phyloP scores from a whole-genome alignment of 441 rosid genomes.

The Capsella rubella region DNA sequence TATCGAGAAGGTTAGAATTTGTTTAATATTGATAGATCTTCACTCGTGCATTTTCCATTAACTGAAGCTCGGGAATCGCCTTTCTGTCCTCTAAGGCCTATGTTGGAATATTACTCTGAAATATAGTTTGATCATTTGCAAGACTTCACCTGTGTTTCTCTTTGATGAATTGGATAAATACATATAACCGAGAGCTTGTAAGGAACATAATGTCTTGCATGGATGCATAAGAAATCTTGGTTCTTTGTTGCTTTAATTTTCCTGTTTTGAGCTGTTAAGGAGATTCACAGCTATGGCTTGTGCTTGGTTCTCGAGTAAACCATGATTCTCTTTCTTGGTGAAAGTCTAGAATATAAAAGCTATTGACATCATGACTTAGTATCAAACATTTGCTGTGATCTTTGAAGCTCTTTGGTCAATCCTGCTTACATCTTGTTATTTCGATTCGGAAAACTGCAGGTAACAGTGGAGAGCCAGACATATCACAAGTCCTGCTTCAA shows the following conservation, averaged over 20 bases:
- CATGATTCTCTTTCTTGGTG: not conserved
- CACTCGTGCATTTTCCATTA: not conserved
- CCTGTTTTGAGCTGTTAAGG: not conserved
- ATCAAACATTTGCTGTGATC: not conserved
- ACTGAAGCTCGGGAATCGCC: not conserved
- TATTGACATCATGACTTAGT: not conserved
- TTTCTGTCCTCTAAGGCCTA: not conserved
- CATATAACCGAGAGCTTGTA: slow-evolving; percentile 1
- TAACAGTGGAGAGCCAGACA: slow-evolving; percentile 86
- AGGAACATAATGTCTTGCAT: slow-evolving; percentile 3
- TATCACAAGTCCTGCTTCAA: slow-evolving; percentile 98
- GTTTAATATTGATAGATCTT: not conserved
- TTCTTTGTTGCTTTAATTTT: slow-evolving; percentile 13
- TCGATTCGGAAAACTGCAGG: slow-evolving; percentile 47
- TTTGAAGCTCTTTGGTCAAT: not conserved
- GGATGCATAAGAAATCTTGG: not conserved
- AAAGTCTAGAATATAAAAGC: not conserved
- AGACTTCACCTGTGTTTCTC: not conserved
- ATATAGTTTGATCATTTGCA: not conserved
- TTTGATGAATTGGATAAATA: not conserved
- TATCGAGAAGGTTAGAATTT: slow-evolving; percentile 72
- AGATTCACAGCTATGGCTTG: slow-evolving; percentile 7
- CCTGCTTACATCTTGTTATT: not conserved
- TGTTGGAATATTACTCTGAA: not conserved
- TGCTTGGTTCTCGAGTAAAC: slow-evolving; percentile 10